phyloP scores from a whole-genome alignment of 1,139 yeast genomes.

The Zygotorulaspora mrakii region DNA sequence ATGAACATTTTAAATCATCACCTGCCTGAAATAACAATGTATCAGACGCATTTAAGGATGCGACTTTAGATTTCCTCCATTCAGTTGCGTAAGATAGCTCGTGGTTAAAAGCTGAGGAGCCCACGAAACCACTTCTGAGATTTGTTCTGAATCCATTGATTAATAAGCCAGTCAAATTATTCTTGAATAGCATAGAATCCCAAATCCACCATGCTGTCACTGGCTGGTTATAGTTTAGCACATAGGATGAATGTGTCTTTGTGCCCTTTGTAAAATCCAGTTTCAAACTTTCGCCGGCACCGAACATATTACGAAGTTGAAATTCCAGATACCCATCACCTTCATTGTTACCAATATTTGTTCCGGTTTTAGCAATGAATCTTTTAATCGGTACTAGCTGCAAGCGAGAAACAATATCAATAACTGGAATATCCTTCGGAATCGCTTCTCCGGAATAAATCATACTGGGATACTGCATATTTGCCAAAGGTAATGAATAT shows the following conservation, averaged over 20 bases:
- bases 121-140: conserved; percentile 19
- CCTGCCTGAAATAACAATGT: conserved; percentile 49
- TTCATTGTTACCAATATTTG: conserved; percentile 90
- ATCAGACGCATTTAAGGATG: conserved; percentile 31
- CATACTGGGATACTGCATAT: conserved; percentile 17
- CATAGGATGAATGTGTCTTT: conserved; percentile 69
- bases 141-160: conserved; percentile 20
- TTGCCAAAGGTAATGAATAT: conserved; percentile 10
- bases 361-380: conserved; percentile 83
- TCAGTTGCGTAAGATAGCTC: conserved; percentile 64
- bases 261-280: conserved; percentile 81
- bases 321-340: conserved; percentile 87
- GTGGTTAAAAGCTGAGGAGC: conserved; percentile 40
- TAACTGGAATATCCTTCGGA: conserved; percentile 20
- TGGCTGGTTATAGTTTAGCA: conserved; percentile 64
- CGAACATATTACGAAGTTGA: conserved; percentile 72
- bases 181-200: conserved; percentile 53
- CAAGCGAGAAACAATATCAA: conserved; percentile 54
- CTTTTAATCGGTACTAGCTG: conserved; percentile 57
- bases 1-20: conserved; percentile 54
- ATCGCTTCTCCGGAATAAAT: conserved; percentile 12
- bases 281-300: conserved; percentile 79
- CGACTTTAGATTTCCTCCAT: conserved; percentile 56
- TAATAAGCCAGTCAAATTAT: conserved; percentile 39
- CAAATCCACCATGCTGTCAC: conserved; percentile 41